Conservation (phyloP, 2,329 filamentous ascomycete genomes). For the Furcasterigmium sp. region DNA sequence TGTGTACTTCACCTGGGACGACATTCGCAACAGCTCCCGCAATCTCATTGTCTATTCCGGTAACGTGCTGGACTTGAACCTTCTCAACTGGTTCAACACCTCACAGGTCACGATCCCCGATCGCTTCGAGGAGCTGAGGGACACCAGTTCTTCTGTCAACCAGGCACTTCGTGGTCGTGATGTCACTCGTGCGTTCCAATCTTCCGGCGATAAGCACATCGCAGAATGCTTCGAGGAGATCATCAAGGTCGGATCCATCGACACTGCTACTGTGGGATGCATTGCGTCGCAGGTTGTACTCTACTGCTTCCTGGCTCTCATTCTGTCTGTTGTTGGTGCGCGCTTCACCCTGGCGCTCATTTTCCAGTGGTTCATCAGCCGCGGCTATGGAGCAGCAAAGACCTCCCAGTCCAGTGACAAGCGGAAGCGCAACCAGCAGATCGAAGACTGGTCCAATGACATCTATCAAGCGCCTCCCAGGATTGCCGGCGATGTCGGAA, state of each 20-base stretch:
- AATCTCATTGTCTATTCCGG: slow-evolving; percentile 95
- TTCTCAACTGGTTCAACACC: slow-evolving; percentile 86
- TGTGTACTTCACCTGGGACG: slow-evolving; percentile 94
- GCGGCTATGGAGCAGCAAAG: slow-evolving; percentile 76
- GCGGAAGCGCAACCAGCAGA: slow-evolving; percentile 84
- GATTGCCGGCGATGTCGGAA: slow-evolving; percentile 68
- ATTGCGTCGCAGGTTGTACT: slow-evolving; percentile 97
- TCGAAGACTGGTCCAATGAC: slow-evolving; percentile 96
- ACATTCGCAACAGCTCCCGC: slow-evolving; percentile 80
- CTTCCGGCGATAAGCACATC: slow-evolving; percentile 69
- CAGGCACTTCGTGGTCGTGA: slow-evolving; percentile 73
- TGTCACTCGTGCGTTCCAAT: slow-evolving; percentile 83
- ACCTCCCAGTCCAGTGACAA: slow-evolving; percentile 77
- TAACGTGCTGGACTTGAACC: slow-evolving; percentile 82
- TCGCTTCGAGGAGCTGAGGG: slow-evolving; percentile 74
- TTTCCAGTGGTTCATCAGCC: slow-evolving; percentile 95
- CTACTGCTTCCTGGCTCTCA: slow-evolving; percentile 88
- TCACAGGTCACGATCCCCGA: slow-evolving; percentile 70
- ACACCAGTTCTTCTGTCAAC: slow-evolving; percentile 56
- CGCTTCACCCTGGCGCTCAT: slow-evolving; percentile 86
- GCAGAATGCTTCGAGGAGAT: slow-evolving; percentile 88
- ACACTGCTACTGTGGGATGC: slow-evolving; percentile 93
- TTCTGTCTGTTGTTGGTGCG: slow-evolving; percentile 78
- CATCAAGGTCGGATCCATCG: slow-evolving; percentile 91
- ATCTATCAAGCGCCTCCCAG: slow-evolving; percentile 90